Evolutionary conservation across 2,329 filamentous ascomycete species (phyloP), one percentile per base, ranked within the genome.

Genomic region (Pleomassaria siparia): DNA sequence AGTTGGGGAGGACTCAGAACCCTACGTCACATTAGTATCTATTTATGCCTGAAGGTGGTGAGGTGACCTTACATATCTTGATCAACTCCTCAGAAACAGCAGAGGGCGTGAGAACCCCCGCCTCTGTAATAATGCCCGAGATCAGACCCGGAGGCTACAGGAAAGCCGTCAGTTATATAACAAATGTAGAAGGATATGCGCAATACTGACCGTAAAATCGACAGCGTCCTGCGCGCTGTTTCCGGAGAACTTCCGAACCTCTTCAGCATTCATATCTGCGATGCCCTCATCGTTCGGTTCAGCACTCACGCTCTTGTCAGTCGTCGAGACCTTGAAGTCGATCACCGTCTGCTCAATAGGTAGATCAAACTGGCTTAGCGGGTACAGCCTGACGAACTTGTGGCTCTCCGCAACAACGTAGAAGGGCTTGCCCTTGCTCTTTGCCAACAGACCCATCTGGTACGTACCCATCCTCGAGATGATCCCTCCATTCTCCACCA

Each of bases 381-480:
- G 89, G 62, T 91, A 94, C 46, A 94, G 80, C 61, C 91, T 82
- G 37, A 95, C 90, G 66, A 99, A 96, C 74, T 99, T 99, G 77
- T 99, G 94, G 62, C 89, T 95, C 76, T 99, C 94, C 1, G 88
- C 88, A 4, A 94, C 91, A 15, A 96, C 91, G 64, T 95, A 96
- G 59, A 97, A 89, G 0, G 88, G 88, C 53, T 89, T 85, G 30
- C 85, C 83, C 51, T 81, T 80, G 12, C 81, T 81, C 61, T 86
- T 85, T 4, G 91, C 91, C 43, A 96, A 76, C 58, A 90, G 76
- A 2, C 89, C 91, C 59, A 97, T 86, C 74, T 96, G 91, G 59
- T 89, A 92, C 3, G 84, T 86, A 21, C 92, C 92, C 73, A 97
- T 82, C 40, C 91, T 80, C 20, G 88, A 92, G 58, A 99, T 89